phyloP scores from a whole-genome alignment of 2,329 filamentous ascomycete species.

The Aspergillus udagawae region DNA sequence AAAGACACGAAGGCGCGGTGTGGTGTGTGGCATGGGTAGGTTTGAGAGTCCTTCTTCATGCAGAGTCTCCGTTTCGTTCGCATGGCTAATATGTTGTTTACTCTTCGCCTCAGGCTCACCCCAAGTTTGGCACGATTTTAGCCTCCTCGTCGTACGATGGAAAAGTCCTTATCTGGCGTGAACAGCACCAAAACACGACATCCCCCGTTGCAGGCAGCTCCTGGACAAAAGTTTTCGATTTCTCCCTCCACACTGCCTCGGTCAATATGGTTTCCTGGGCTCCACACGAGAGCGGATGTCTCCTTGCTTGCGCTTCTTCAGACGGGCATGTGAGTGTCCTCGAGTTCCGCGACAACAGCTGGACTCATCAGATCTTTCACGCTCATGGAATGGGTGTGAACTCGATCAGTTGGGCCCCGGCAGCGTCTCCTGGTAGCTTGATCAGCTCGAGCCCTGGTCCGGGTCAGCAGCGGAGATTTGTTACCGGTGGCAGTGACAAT shows the following conservation, averaged over 20 bases:
- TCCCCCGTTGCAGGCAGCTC: conserved; percentile 47
- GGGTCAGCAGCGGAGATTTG: conserved; percentile 72
- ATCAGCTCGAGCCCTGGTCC: conserved; percentile 65
- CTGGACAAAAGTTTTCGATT: conserved; percentile 89
- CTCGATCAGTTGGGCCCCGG: conserved; percentile 91
- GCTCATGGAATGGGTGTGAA: conserved; percentile 95
- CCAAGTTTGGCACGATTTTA: conserved; percentile 97
- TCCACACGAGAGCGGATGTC: conserved; percentile 91
- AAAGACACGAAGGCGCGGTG: conserved; percentile 90
- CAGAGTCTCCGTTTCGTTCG: neutral
- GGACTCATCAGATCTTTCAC: conserved; percentile 83
- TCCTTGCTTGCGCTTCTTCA: conserved; percentile 89
- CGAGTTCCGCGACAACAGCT: conserved; percentile 94
- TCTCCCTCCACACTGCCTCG: conserved; percentile 86
- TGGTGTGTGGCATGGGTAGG: conserved; percentile 91
- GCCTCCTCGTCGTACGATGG: conserved; percentile 95
- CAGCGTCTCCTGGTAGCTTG: conserved; percentile 76
- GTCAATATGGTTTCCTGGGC: conserved; percentile 98
- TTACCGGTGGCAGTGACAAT: conserved; percentile 93
- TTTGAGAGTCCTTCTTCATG: conserved; percentile 4
- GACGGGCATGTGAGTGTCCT: conserved; percentile 92
- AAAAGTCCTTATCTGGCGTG: conserved; percentile 98
- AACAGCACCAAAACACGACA: conserved; percentile 54
- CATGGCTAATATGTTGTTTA: conserved; percentile 1
- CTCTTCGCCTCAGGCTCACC: conserved; percentile 61